Conservation (phyloP, 257 asterid genomes). For the Plectranthus barbatus region DNA sequence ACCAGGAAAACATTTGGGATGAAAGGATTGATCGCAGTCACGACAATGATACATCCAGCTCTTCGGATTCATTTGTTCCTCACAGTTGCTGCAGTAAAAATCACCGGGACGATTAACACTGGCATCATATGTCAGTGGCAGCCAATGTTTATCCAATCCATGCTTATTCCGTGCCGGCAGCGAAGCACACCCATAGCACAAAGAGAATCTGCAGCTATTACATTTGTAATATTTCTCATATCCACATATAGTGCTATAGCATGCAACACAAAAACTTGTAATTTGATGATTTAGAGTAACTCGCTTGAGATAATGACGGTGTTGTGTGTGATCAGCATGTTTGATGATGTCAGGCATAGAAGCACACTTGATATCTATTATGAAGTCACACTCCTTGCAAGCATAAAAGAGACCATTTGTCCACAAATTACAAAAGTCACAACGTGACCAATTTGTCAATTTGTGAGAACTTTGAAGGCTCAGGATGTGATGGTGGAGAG, state of each 20-base stretch:
- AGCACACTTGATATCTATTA: too few species aligned
- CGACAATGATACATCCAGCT: conserved; percentile 4
- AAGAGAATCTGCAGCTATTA: not conserved
- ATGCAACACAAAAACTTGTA: too few species aligned
- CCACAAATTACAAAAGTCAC: not conserved
- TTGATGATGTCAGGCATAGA: not conserved
- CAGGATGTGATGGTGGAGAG: not conserved
- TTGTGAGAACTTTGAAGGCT: not conserved
- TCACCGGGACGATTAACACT: not conserved
- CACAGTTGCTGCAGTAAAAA: not conserved
- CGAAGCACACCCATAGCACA: not conserved
- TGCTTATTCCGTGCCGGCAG: not conserved
- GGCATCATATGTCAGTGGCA: not conserved
- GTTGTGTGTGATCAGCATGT: not conserved
- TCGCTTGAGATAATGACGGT: not conserved
- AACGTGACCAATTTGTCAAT: not conserved
- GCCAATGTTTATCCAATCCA: not conserved
- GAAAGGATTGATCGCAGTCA: not conserved
- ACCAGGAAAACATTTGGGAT: not conserved
- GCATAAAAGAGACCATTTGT: not conserved
- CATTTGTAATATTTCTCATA: not conserved
- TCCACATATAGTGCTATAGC: too few species aligned
- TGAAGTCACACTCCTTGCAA: not conserved
- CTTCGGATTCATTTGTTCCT: not conserved
- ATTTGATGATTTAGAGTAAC: not conserved